Evolutionary conservation across 2,329 filamentous ascomycete species (phyloP).

Genomic region (Tricladium varicosporioides): DNA sequence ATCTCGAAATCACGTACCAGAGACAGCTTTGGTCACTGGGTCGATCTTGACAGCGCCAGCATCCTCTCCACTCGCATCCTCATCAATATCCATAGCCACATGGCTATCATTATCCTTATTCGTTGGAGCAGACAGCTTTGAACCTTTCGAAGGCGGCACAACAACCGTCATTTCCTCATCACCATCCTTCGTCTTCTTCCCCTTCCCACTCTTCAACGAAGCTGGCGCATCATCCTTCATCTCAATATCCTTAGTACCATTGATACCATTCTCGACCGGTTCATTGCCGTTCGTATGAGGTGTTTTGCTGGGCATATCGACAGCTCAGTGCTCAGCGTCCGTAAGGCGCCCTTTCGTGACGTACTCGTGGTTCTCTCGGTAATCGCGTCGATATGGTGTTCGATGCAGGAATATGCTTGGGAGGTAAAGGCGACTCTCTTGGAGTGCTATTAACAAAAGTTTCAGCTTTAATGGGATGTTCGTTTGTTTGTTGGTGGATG

Average conservation of each 20-base stretch:
- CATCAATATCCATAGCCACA: conserved; percentile 64
- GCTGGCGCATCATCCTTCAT: conserved; percentile 64
- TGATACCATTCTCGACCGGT: conserved; percentile 64
- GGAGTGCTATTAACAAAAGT: background rate
- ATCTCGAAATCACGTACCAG: conserved; percentile 58
- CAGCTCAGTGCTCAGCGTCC: conserved; percentile 15
- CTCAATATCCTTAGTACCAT: conserved; percentile 66
- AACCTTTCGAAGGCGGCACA: conserved; percentile 68
- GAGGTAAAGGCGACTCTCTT: conserved; percentile 4
- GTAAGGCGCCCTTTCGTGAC: conserved; percentile 29
- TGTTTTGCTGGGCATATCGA: conserved; percentile 68
- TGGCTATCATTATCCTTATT: conserved; percentile 65
- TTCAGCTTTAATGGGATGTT: too few species aligned
- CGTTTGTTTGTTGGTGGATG: too few species aligned
- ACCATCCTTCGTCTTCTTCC: conserved; percentile 65
- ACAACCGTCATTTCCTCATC: conserved; percentile 82
- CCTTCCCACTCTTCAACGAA: conserved; percentile 59
- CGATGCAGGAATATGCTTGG: background rate
- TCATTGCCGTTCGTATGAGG: conserved; percentile 65
- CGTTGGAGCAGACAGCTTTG: conserved; percentile 54
- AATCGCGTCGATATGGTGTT: conserved; percentile 24
- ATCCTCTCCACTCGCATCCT: conserved; percentile 26
- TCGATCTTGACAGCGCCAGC: conserved; percentile 54
- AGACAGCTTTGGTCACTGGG: conserved; percentile 56
- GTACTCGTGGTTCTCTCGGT: conserved; percentile 19